Base-by-base conservation (phyloP, 2,329 filamentous ascomycete species). In the Dothideomycetes sp. region DNA sequence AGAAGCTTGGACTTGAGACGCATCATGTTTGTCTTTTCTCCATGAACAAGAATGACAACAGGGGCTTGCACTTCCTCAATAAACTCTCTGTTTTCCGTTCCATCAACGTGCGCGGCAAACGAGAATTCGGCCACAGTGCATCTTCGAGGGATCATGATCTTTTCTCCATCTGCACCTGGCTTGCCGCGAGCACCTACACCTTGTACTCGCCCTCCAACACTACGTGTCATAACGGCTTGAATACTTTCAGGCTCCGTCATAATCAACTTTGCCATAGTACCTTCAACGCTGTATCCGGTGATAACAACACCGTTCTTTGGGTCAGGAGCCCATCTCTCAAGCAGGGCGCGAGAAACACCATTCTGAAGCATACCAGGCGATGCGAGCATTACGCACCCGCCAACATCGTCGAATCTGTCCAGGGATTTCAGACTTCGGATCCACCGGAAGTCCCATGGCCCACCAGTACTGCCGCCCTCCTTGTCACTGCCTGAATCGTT, bases 281-380 rank as follows among this genome's bases (percentile, higher is more conserved):
- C 91, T 62, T 98, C 91, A 5, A 98, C 89, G 45, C 87, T 95
- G 65, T 98, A 98, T 57, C 91, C 91, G 0, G 91, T 98, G 60
- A 98, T 94, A 51, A 98, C 84, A 32, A 98, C 86, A n/a, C 89
- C 91, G 55, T 98, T 98, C 60, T 91, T 88, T 47, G 91, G 83
- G 61, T 85, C 94, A 0, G 91, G 91, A 1, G 89, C 89, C 91
- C 91, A 98, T 52, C 89, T 70, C 65, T 98, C 91, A 4, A 98
- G 73, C 8, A 98, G 68, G 57, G 95, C 86, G 57, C 91, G 74
- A 53, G 87, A 94, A 14, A 94, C 89, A 37, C 91, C 91, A 42
- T 89, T 96, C 57, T 98, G 89, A 51, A 98, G 70, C 91, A 98
- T 96, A 78, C 91, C 91, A 0, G 91, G 91, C 51, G 84, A 93